Evolutionary conservation across 2,329 filamentous ascomycete genomes (phyloP), one percentile per base, ranked within the genome.

Genomic region (Amauroascus verrucosus): DNA sequence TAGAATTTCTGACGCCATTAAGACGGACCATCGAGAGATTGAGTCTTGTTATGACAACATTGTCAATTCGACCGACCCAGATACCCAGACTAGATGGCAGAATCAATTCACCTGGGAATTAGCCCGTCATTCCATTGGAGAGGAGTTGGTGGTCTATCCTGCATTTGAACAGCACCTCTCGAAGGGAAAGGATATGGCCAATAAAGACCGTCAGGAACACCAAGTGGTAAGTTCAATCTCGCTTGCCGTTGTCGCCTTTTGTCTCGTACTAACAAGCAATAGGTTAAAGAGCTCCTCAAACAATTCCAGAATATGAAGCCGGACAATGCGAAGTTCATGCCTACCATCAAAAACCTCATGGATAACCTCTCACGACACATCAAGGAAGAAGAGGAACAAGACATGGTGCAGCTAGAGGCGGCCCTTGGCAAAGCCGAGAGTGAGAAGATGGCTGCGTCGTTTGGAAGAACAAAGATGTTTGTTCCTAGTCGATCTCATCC

Each of bases 251-350:
- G 16, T 9, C 8, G 22, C 37, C 4, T 18, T 41, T 9, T 30
- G 32, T 11, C 26, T 2, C 3, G 20, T 28, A 6, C 20, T 20
- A 24, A 28, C 13, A 35, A 13, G 9, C 16, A 30, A n/a, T 54
- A 80, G 78, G 70, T 79, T 56, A 81, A 80, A 62, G 68, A 77
- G 50, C 57, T 70, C 3, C 67, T 81, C 1, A 70, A 77, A 30
- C 63, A 66, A 6, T 77, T 81, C 54, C 77, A 81, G 54, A 63
- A 67, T 26, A 60, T 80, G 44, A 63, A 63, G 1, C 59, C 72
- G 0, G 53, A 61, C 0, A 67, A 76, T 53, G 54, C 67, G 0
- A 62, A 71, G 0, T 81, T 77, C 62, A 38, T 70, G 1, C 62
- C 72, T 0, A 71, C 70, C 7, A 62, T 79, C 22, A 65, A 72